Percentiles rank a stretch among this genome's conserved stretches.
Evolutionary conservation across 345 rosid genomes (phyloP).

Genomic region (Xanthoceras sorbifolium): DNA sequence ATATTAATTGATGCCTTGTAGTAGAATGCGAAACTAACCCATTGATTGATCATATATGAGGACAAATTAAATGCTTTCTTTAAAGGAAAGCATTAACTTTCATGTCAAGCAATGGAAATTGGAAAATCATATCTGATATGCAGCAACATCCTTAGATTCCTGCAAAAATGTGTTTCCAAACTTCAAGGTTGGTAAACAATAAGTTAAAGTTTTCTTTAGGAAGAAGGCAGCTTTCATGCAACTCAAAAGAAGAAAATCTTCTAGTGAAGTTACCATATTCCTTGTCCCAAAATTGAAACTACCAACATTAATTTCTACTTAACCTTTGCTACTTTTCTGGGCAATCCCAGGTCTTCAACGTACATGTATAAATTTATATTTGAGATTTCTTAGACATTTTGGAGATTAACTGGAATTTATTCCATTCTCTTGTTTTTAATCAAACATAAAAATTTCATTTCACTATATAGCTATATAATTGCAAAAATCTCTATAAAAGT

Average conservation of each 20-base stretch:
- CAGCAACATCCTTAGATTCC: conserved; percentile 29
- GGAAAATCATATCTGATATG: conserved; percentile 9
- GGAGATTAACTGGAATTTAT: not conserved
- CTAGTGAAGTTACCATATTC: not conserved
- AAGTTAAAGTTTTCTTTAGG: conserved; percentile 28
- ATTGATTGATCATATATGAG: not conserved
- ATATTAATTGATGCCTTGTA: not conserved
- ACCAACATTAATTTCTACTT: not conserved
- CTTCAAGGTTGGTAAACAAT: conserved; percentile 16
- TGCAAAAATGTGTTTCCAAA: conserved; percentile 5
- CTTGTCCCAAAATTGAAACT: conserved; percentile 1
- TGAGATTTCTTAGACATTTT: not conserved
- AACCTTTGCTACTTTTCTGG: not conserved
- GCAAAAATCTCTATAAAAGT: no score
- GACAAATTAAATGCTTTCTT: conserved; percentile 25
- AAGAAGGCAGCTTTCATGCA: conserved; percentile 26
- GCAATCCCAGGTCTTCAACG: not conserved
- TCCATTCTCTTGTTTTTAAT: not conserved
- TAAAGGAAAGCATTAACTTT: conserved; percentile 32
- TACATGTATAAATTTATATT: not conserved
- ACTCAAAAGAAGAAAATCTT: conserved; percentile 21
- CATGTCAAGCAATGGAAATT: conserved; percentile 29
- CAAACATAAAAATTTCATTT: no score
- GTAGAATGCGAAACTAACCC: not conserved
- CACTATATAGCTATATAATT: no score